Evolutionary conservation across 345 rosid species (phyloP), one percentile per base, ranked within the genome.

Genomic region (sweet orange (Citrus sinensis)): DNA sequence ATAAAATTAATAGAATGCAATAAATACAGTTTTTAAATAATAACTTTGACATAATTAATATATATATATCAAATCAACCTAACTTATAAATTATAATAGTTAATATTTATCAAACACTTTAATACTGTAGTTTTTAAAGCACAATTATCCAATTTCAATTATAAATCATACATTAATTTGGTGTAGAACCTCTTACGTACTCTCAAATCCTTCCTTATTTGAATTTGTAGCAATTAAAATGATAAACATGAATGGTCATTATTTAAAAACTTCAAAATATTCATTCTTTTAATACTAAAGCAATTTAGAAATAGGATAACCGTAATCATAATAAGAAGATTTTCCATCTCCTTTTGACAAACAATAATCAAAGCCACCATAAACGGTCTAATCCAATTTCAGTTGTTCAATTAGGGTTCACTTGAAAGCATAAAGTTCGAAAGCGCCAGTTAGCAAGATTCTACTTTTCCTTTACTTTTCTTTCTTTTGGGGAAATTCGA

Each of bases 91-190:
- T 37, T 37, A 37, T 6, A 37, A 0, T 0, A 37, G 14, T 0
- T 42, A 42, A 10, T 42, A 2, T 9, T 42, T 42, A 9, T 0
- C 1, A 42, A 9, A 10, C 0, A 42, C 0, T 10, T 42, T 42
- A 9, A 0, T 10, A 10, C 0, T 2, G 0, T 42, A 42, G 0
- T 42, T 42, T 42, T 42, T 9, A 42, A 42, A 4, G 0, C 1
- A 42, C 0, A 0, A 0, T 0, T 9, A 0, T 0, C 0, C 0
- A 42, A 42, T 0, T 0, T 42, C 0, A 9, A 42, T 9, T 9
- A 0, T 42, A 42, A 42, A 10, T 9, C 0, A 0, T 1, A 2
- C 4, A 2, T 42, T 42, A 42, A 0, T 42, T 2, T 0, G 1
- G 1, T 42, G 1, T 42, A 10, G 0, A 2, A 42, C 0, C 14